phyloP scores from a whole-genome alignment of 1,284 basidiomycete species.

The Apiotrichum porosum region DNA sequence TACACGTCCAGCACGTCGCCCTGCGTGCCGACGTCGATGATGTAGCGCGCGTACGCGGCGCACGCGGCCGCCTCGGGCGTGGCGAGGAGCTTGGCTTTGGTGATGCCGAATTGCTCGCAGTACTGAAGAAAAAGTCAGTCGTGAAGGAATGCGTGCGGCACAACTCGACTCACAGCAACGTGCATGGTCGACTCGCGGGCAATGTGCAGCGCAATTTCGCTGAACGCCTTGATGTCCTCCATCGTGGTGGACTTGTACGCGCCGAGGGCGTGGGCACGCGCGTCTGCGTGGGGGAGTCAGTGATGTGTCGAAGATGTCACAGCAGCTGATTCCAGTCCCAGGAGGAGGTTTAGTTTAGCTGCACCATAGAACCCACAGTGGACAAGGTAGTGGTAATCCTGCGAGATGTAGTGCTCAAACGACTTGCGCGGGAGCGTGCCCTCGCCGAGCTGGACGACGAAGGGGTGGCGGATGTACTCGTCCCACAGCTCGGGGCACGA shows the following conservation, averaged over 20 bases:
- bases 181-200: constrained; percentile 70
- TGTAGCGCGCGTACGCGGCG: constrained; percentile 80
- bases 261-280: constrained; percentile 58
- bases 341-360: too few species aligned
- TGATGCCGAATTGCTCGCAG: constrained; percentile 66
- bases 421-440: constrained; percentile 62
- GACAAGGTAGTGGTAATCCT: constrained; percentile 54
- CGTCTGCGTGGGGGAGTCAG: constrained; percentile 32
- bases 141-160: background rate
- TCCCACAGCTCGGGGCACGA: constrained; percentile 58
- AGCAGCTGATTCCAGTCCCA: background rate
- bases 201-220: constrained; percentile 62
- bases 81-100: constrained; percentile 57
- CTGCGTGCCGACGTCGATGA: constrained; percentile 69
- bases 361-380: constrained; percentile 47
- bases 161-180: constrained; percentile 46
- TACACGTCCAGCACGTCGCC: constrained; percentile 68
- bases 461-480: constrained; percentile 61
- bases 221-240: constrained; percentile 60
- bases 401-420: constrained; percentile 80
- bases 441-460: constrained; percentile 67
- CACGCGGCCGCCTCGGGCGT: constrained; percentile 65
- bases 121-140: constrained; percentile 45
- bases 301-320: too few species aligned
- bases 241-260: constrained; percentile 71